Evolutionary conservation across 176 grass and related monocot species (phyloP), one percentile per base, ranked within the genome.

Genomic region (Oryza rufipogon): DNA sequence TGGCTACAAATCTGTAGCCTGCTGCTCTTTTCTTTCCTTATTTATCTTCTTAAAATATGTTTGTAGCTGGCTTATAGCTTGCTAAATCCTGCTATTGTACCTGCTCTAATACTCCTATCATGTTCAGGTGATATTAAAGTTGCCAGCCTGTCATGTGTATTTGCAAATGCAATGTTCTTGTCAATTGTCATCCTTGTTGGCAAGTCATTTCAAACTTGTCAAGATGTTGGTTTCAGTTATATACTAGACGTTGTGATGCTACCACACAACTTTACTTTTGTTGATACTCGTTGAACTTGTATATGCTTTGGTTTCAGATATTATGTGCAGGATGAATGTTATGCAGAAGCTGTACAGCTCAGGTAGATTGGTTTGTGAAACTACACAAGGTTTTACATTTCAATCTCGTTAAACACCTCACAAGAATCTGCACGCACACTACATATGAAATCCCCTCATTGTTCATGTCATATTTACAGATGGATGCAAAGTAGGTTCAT

Each of bases 381-480:
- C 30, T 74, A 36, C 17, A 51, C 8, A 60, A 8, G 28, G 3
- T 20, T 0, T 73, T 65, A 19, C 47, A 26, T 72, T 52, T 80
- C 9, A 64, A 5, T 25, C 25, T 70, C 30, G 56, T 38, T 64
- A 47, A 52, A 20, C 19, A 79, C 11, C 61, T 46, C 75, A 81
- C 28, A 60, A 81, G 64, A 28, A 45, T 39, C 30, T 19, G 19
- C 9, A 19, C 13, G 17, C 32, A 79, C 44, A n/a, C 11, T 28
- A 10, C 9, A 44, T 44, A 39, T 64, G 68, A 19, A 46, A 33
- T 69, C 46, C 13, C 1, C 11, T 66, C 7, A 32, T 60, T 45
- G 64, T 77, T 66, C 19, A 23, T 82, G 66, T 82, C 6, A 34
- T 83, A 68, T 86, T 54, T 60, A 68, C 72, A 89, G 11, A 63